These are phyloP conservation scores for Striga hermonthica DNA, from an alignment of 305 asterid species.

Conservation along the genomic window DNA sequence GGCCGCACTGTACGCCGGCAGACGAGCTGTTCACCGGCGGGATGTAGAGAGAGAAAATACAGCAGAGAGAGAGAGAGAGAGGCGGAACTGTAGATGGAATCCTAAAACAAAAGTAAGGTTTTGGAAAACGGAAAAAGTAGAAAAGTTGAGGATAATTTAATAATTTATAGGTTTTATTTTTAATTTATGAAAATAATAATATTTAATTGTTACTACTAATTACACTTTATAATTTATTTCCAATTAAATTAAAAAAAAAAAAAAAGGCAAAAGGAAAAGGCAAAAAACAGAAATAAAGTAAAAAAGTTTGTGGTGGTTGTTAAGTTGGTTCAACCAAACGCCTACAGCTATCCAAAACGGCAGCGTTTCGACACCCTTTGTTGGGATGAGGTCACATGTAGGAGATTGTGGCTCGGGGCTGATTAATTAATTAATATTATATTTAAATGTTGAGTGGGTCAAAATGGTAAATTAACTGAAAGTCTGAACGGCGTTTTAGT, in stretches of 20 bases:
- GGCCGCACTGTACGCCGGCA: constrained; percentile 36
- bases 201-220: neutral
- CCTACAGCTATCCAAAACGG: neutral
- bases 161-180: constrained; percentile 41
- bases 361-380: neutral
- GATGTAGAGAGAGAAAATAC: constrained; percentile 32
- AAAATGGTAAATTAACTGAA: neutral
- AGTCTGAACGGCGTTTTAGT: neutral
- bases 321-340: constrained; percentile 10
- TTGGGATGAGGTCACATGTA: too few species aligned
- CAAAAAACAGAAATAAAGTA: neutral
- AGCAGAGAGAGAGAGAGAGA: constrained; percentile 26
- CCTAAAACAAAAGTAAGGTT: constrained; percentile 39
- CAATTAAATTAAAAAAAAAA: neutral
- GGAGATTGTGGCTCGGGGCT: neutral
- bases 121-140: constrained; percentile 47
- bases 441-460: neutral
- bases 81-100: constrained; percentile 50
- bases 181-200: constrained; percentile 16
- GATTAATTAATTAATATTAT: neutral
- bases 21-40: constrained; percentile 41
- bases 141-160: constrained; percentile 21
- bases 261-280: neutral
- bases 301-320: constrained; percentile 4
- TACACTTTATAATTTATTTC: neutral